phyloP scores from a whole-genome alignment of 73 alveolate genomes.

The Breviolum minutum region DNA sequence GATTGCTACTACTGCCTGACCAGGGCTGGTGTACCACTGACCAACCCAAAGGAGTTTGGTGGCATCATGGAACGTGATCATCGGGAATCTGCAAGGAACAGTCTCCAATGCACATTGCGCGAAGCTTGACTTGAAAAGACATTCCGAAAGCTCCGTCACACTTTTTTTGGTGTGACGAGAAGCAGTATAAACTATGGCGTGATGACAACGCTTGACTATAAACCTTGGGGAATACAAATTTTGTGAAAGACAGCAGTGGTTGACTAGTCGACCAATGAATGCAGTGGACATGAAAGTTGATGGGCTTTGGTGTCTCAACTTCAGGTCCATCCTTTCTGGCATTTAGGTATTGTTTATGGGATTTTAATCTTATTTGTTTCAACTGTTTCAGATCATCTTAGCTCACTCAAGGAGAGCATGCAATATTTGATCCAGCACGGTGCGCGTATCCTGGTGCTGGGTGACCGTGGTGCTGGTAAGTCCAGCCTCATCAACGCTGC shows the following conservation, averaged over 20 bases:
- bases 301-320: neutral
- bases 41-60: neutral
- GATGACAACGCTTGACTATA: no score
- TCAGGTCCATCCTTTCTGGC: no score
- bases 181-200: no score
- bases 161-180: no score
- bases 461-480: conserved; percentile 20
- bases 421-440: neutral
- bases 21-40: neutral
- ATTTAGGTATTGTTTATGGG: no score
- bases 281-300: neutral
- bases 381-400: no score
- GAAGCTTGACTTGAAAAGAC: neutral
- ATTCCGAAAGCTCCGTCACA: no score
- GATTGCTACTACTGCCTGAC: neutral
- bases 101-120: neutral
- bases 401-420: neutral
- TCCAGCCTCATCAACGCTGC: conserved; percentile 29
- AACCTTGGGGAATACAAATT: no score
- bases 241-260: neutral
- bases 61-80: neutral
- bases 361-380: no score
- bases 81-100: neutral
- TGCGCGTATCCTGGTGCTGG: conserved; percentile 24
- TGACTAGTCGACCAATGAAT: neutral